Evolutionary conservation across 2,329 filamentous ascomycete genomes (phyloP).

Genomic region (Penicillium sp.): DNA sequence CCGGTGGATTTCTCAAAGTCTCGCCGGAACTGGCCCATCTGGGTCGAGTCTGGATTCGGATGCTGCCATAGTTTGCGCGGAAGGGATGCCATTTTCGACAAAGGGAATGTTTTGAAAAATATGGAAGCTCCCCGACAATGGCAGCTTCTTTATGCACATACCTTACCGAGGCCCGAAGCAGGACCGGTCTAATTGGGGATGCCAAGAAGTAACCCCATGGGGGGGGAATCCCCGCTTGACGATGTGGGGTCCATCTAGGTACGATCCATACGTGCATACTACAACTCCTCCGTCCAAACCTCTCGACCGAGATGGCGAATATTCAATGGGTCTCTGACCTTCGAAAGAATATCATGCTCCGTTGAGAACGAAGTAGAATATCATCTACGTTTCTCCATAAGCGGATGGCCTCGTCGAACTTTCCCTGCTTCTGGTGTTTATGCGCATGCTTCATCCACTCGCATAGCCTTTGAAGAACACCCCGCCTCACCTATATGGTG

Average conservation of each 20-base stretch:
- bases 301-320: too few relatives aligned
- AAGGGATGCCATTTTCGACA: background rate
- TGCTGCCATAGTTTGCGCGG: conserved; percentile 29
- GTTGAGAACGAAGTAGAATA: too few relatives aligned
- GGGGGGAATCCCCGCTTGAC: background rate
- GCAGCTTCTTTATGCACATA: background rate
- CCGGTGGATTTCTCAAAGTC: conserved; percentile 19
- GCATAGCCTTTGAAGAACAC: too few relatives aligned
- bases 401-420: too few relatives aligned
- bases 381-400: too few relatives aligned
- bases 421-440: too few relatives aligned
- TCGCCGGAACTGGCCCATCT: conserved; percentile 22
- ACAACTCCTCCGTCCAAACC: too few relatives aligned
- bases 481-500: too few relatives aligned
- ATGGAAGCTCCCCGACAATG: background rate
- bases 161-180: conserved; percentile 3
- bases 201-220: background rate
- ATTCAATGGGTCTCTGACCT: too few relatives aligned
- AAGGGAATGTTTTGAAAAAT: background rate
- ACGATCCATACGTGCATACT: too few relatives aligned
- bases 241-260: background rate
- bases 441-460: too few relatives aligned
- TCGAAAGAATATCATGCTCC: too few relatives aligned
- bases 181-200: background rate
- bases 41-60: conserved; percentile 23